Evolutionary conservation across 208 protist genomes (phyloP), one percentile per base, ranked within the genome.

Genomic region (Crithidia mellificae): DNA sequence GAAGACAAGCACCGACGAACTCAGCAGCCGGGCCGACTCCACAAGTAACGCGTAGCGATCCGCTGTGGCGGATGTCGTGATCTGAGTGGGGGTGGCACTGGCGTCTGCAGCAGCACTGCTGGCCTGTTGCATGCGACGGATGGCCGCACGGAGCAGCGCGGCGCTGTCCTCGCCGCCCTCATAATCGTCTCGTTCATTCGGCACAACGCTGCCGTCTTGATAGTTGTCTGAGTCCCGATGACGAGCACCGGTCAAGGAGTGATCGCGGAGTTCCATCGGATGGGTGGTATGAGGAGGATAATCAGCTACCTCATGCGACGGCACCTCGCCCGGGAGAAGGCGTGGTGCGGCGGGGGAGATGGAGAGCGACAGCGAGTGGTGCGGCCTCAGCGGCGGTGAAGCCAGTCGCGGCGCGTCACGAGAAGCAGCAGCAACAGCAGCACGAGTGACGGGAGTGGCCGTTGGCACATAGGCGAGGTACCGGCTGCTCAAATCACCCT

Each of bases 1-100:
- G 59, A 55, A 46, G n/a, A 63, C 41, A 17, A 68, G 52, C 34
- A 47, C 52, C 25, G 59, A 50, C 14, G 68, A 46, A 36, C 59
- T 63, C 27, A 67, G 34, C 17, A 67, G 52, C 14, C 34, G 68
- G 8, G 59, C 15, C 12, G 59, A 62, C 44, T 47, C 68, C 17
- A 63, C 59, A 17, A 47, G 49, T 2, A 57, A 50, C 2, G 61
- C 39, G 44, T 39, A 63, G 32, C 68, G 59, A 5, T 68, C 59
- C 22, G 17, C 52, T 0, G 41, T 25, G 61, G 47, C 11, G 17
- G 20, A 55, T n/a, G n/a, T n/a, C 15, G 38, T 27, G 2, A 5
- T 17, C 2, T 30, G 46, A 15, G 46, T 46, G 4, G 46, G 20
- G 6, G 25, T 22, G 27, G 29, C 11, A 22, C 46, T 55, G 59